Conservation (phyloP, 345 rosid genomes). For the Eucalyptus camaldulensis region DNA sequence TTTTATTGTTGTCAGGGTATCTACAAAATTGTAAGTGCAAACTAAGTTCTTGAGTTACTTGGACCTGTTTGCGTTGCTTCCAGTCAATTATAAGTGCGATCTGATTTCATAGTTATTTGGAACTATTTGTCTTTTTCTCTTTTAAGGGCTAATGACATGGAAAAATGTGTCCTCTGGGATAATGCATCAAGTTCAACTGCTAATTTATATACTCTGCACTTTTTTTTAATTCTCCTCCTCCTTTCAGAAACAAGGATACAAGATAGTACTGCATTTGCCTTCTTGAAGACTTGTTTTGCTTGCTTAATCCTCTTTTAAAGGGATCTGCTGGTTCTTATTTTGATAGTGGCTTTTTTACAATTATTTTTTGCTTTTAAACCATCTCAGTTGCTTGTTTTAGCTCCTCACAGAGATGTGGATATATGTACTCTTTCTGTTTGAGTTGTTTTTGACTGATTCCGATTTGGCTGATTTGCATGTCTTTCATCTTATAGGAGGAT, state of each 20-base stretch:
- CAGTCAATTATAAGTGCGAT: neutral
- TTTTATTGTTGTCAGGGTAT: neutral
- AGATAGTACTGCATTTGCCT: neutral
- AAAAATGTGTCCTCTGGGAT: neutral
- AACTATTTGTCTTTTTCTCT: neutral
- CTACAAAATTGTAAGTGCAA: neutral
- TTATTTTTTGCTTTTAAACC: neutral
- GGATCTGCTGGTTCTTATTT: neutral
- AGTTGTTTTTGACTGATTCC: neutral
- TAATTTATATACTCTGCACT: neutral
- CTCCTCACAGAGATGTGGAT: neutral
- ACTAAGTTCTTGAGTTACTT: neutral
- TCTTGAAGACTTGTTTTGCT: neutral
- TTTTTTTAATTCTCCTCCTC: neutral
- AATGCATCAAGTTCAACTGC: neutral
- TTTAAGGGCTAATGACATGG: neutral
- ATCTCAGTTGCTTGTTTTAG: neutral
- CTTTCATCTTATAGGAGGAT: constrained; percentile 45
- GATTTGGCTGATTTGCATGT: neutral
- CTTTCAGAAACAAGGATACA: neutral
- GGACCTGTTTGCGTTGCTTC: neutral
- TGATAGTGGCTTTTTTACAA: neutral
- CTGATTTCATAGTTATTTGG: neutral
- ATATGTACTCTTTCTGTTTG: neutral
- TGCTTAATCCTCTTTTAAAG: neutral